Evolutionary conservation across 148 eudicot genomes (phyloP).

Genomic region (Polygonum aviculare): DNA sequence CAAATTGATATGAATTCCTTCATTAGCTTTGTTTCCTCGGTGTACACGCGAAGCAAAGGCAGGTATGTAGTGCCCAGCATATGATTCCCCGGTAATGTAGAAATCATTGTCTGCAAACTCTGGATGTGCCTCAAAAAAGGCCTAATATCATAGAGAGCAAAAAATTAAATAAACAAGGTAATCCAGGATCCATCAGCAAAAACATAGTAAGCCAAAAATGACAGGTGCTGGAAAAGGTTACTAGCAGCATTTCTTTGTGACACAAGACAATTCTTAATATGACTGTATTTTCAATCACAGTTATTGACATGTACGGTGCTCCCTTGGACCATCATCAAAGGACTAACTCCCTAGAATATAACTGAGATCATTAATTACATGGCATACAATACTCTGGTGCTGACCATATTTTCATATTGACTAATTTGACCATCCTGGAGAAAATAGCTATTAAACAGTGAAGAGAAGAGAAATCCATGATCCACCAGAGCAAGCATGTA

Average conservation of each 20-base stretch:
- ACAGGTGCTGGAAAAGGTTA: neutral
- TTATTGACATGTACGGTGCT: neutral
- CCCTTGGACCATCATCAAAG: neutral
- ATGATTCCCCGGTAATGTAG: constrained; percentile 90
- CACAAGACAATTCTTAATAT: neutral
- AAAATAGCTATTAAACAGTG: neutral
- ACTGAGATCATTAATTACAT: neutral
- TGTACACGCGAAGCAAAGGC: constrained; percentile 88
- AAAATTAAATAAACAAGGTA: neutral
- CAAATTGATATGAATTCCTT: constrained; percentile 72
- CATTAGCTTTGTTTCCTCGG: constrained; percentile 59
- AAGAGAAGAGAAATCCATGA: too few relatives aligned
- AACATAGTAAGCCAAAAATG: neutral
- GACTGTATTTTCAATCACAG: too few relatives aligned
- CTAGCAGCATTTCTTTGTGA: neutral
- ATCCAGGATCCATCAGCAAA: neutral
- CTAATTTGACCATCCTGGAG: neutral
- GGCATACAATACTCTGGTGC: neutral
- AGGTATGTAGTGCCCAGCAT: constrained; percentile 94
- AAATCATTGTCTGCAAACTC: constrained; percentile 61
- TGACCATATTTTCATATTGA: neutral
- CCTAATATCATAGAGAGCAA: constrained; percentile 28
- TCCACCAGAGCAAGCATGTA: too few relatives aligned
- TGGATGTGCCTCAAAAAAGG: constrained; percentile 79
- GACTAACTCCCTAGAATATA: neutral